phyloP scores from a whole-genome alignment of 306 rosid species.

The Cajanus cajan region DNA sequence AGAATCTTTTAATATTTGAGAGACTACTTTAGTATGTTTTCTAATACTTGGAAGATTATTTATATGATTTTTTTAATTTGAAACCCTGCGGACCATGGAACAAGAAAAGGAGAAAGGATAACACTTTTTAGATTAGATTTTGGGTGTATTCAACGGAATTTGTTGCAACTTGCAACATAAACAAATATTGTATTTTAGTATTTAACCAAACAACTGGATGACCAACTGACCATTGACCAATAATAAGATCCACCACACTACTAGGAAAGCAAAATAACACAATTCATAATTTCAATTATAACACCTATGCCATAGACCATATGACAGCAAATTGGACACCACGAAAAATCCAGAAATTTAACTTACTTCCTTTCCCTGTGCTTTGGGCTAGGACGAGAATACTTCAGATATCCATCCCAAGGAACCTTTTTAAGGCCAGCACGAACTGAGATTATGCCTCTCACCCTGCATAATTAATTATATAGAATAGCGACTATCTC shows the following conservation, averaged over 20 bases:
- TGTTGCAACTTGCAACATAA: background rate
- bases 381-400: constrained; percentile 95
- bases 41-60: no score
- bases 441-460: constrained; percentile 80
- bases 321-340: background rate
- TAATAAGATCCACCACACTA: background rate
- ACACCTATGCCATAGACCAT: background rate
- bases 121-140: no score
- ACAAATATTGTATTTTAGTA: background rate
- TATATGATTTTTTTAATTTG: no score
- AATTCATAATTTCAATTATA: background rate
- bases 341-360: background rate
- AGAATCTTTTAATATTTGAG: no score
- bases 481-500: background rate
- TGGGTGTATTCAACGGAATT: background rate
- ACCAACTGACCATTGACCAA: no score
- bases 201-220: no score
- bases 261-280: background rate
- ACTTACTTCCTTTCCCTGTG: constrained; percentile 80
- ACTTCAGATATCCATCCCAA: constrained; percentile 97
- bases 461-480: constrained; percentile 55
- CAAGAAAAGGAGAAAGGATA: no score
- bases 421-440: constrained; percentile 97
- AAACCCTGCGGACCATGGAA: no score
- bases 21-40: no score